Evolutionary conservation across 2,329 filamentous ascomycete genomes (phyloP).

Genomic region (Aspergillus felis): DNA sequence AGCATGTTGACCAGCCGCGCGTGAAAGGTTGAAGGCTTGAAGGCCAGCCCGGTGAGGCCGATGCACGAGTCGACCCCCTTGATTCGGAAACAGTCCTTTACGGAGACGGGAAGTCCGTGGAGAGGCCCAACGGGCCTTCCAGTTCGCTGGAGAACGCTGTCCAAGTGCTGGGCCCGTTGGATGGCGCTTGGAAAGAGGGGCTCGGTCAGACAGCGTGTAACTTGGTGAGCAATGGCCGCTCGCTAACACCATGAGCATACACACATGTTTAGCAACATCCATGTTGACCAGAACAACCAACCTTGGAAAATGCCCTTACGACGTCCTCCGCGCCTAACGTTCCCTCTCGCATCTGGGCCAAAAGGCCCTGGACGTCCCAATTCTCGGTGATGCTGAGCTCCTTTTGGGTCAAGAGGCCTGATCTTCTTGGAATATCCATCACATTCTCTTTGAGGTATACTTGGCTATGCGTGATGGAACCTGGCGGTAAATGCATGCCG

Average conservation of each 20-base stretch:
- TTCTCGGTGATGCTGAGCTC: too few relatives aligned
- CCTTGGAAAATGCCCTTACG: too few relatives aligned
- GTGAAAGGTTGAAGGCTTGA: conserved; percentile 54
- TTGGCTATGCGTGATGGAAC: too few relatives aligned
- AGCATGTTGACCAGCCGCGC: conserved; percentile 57
- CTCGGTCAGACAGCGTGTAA: conserved; percentile 50
- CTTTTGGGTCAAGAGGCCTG: too few relatives aligned
- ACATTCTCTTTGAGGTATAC: too few relatives aligned
- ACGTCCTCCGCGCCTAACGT: too few relatives aligned
- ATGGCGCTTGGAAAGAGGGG: conserved; percentile 50
- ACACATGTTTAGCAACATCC: too few relatives aligned
- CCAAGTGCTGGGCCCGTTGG: conserved; percentile 46
- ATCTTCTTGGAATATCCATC: too few relatives aligned
- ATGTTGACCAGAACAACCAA: too few relatives aligned
- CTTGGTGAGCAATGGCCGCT: conserved; percentile 37
- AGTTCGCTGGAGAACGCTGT: conserved; percentile 38
- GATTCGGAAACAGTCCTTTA: conserved; percentile 47
- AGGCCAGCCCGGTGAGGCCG: conserved; percentile 58
- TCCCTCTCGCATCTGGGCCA: too few relatives aligned
- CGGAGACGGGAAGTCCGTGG: conserved; percentile 57
- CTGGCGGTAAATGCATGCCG: too few relatives aligned
- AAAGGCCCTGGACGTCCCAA: too few relatives aligned
- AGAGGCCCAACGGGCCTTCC: conserved; percentile 52
- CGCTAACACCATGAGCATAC: conserved; percentile 48
- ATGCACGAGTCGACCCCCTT: conserved; percentile 51